phyloP scores from a whole-genome alignment of 768 basidiomycete species.

The Rhizopogon sp. region DNA sequence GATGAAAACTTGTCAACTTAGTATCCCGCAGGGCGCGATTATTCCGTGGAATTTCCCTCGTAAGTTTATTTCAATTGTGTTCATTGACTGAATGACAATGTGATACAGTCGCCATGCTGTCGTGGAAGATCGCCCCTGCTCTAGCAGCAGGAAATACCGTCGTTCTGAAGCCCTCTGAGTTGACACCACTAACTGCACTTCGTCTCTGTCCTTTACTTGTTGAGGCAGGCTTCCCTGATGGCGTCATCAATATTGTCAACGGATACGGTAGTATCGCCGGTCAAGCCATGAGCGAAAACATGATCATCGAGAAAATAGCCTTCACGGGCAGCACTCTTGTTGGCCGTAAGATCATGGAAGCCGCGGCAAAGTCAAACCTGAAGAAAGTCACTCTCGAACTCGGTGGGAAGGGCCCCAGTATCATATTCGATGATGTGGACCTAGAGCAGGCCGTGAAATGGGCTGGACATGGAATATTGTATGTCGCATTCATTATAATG shows the following conservation, averaged over 20 bases:
- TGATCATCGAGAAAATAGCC: slow-evolving; percentile 59
- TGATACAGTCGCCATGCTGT: neutral
- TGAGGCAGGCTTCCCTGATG: slow-evolving; percentile 59
- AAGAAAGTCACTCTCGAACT: slow-evolving; percentile 71
- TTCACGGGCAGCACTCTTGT: slow-evolving; percentile 70
- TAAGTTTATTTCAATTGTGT: neutral
- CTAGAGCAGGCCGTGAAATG: slow-evolving; percentile 54
- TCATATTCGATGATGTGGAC: slow-evolving; percentile 62
- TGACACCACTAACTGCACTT: slow-evolving; percentile 56
- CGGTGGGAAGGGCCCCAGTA: slow-evolving; percentile 62
- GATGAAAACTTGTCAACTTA: slow-evolving; percentile 8
- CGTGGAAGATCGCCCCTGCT: slow-evolving; percentile 51
- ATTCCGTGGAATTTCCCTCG: slow-evolving; percentile 68
- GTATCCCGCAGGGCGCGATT: slow-evolving; percentile 35
- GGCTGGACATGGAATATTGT: slow-evolving; percentile 58
- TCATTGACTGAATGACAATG: neutral
- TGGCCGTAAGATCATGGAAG: slow-evolving; percentile 60
- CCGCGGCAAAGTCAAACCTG: slow-evolving; percentile 58
- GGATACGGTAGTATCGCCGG: slow-evolving; percentile 55
- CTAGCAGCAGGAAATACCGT: slow-evolving; percentile 59
- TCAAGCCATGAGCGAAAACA: slow-evolving; percentile 50
- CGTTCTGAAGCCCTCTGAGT: slow-evolving; percentile 64
- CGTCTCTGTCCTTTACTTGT: slow-evolving; percentile 38
- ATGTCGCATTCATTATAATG: slow-evolving; percentile 13
- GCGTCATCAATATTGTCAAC: slow-evolving; percentile 56